These are phyloP conservation scores for Corynascus novoguineensis DNA, from an alignment of 495 filamentous ascomycete genomes.

Conservation along the genomic window DNA sequence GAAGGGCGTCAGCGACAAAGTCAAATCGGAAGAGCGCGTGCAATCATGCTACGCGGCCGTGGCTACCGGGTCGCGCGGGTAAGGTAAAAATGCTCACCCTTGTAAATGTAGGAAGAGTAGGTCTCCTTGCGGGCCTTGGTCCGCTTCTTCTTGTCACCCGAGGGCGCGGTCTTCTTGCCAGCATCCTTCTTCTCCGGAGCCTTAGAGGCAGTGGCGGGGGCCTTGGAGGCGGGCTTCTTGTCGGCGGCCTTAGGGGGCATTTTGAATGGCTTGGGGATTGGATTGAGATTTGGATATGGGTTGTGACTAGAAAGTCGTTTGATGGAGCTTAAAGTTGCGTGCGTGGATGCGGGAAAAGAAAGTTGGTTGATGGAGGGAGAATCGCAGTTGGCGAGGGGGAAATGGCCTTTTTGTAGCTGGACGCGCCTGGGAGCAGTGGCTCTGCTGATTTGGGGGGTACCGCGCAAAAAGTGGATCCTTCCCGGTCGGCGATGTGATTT, in stretches of 20 bases:
- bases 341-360: slow-evolving; percentile 37
- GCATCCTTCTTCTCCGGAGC: slow-evolving; percentile 97
- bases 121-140: slow-evolving; percentile 99
- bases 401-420: slow-evolving; percentile 48
- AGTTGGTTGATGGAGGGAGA: slow-evolving; percentile 42
- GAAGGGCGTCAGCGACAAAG: slow-evolving; percentile 15
- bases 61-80: not conserved
- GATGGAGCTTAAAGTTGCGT: slow-evolving; percentile 27
- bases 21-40: not conserved
- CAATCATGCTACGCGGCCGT: not conserved
- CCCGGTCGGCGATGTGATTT: slow-evolving; percentile 27
- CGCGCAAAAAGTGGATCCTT: slow-evolving; percentile 25
- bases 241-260: slow-evolving; percentile 96
- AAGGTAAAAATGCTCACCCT: slow-evolving; percentile 59
- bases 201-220: slow-evolving; percentile 69
- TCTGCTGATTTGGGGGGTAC: slow-evolving; percentile 29
- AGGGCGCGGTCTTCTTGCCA: slow-evolving; percentile 95
- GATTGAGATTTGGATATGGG: slow-evolving; percentile 28
- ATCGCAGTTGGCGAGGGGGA: slow-evolving; percentile 41
- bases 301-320: slow-evolving; percentile 33
- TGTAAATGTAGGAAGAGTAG: slow-evolving; percentile 99
- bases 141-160: slow-evolving; percentile 99
- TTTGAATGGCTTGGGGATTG: slow-evolving; percentile 45
- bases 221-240: slow-evolving; percentile 98
- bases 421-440: slow-evolving; percentile 39